Conservation (phyloP, 257 asterid species). For the Jacaranda mimosifolia region DNA sequence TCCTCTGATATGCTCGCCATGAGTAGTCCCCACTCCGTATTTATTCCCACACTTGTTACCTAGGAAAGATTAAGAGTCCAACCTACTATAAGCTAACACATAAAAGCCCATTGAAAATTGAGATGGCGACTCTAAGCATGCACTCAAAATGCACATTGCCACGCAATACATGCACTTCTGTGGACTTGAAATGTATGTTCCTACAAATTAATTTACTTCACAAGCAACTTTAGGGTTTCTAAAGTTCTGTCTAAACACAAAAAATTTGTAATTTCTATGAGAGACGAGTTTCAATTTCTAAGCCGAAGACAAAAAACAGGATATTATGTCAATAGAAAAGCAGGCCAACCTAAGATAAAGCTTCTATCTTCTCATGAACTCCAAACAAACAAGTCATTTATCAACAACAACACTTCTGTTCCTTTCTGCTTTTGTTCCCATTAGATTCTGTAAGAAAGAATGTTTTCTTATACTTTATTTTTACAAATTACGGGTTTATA, state of each 20-base stretch:
- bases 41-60: constrained; percentile 91
- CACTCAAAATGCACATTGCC: constrained; percentile 6
- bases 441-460: too few species aligned
- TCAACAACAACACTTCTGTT: neutral
- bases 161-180: constrained; percentile 21
- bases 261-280: neutral
- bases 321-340: neutral
- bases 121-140: constrained; percentile 6
- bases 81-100: constrained; percentile 26
- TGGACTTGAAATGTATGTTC: constrained; percentile 10
- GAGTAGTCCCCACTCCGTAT: constrained; percentile 96
- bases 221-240: neutral
- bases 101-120: constrained; percentile 1
- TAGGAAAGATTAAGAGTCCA: constrained; percentile 41
- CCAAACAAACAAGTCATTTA: constrained; percentile 15
- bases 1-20: constrained; percentile 99
- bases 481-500: too few species aligned
- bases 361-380: neutral
- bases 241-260: constrained; percentile 17
- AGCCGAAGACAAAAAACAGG: neutral
- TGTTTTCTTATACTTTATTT: too few species aligned
- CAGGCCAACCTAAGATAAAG: neutral
- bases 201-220: constrained; percentile 26
- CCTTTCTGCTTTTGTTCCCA: constrained; percentile 1
- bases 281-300: constrained; percentile 6